phyloP scores from a whole-genome alignment of 1,284 basidiomycete species.

The Fomitiporia mediterranea region DNA sequence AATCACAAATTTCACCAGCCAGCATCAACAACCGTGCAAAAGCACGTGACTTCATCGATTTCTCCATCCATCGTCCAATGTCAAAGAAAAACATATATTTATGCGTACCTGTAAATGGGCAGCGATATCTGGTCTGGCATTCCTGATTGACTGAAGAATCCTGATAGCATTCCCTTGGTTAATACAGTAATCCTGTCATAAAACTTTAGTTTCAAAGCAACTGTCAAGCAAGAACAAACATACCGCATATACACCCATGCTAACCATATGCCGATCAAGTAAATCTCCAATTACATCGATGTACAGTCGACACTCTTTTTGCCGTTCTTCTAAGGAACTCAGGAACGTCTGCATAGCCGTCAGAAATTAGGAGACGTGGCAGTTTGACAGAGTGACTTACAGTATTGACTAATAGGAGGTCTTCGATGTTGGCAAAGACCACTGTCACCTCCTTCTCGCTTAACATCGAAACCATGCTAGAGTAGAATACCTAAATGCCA shows the following conservation, averaged over 20 bases:
- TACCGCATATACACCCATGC: slow-evolving; percentile 79
- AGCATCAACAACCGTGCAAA: no score
- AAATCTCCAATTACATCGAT: slow-evolving; percentile 87
- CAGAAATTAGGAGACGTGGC: slow-evolving; percentile 20
- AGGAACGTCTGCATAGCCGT: slow-evolving; percentile 56
- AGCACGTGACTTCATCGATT: no score
- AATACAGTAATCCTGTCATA: slow-evolving; percentile 77
- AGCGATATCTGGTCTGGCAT: slow-evolving; percentile 62
- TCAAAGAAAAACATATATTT: no score
- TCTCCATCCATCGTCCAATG: no score
- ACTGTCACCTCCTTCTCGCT: slow-evolving; percentile 75
- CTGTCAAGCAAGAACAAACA: slow-evolving; percentile 22
- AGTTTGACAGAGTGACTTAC: slow-evolving; percentile 36
- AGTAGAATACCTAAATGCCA: slow-evolving; percentile 68
- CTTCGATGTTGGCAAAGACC: slow-evolving; percentile 92
- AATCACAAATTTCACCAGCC: no score
- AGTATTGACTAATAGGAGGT: slow-evolving; percentile 83
- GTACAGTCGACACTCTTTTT: slow-evolving; percentile 87
- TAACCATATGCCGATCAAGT: slow-evolving; percentile 65
- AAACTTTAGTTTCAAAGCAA: slow-evolving; percentile 10
- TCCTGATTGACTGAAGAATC: slow-evolving; percentile 71
- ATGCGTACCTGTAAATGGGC: slow-evolving; percentile 59
- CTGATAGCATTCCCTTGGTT: slow-evolving; percentile 82
- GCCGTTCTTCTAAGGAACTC: slow-evolving; percentile 84
- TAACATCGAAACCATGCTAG: slow-evolving; percentile 68